Percentiles rank a stretch among this genome's conserved stretches.
phyloP scores from a whole-genome alignment of 202 grass and related monocot species.

The Setaria viridis region DNA sequence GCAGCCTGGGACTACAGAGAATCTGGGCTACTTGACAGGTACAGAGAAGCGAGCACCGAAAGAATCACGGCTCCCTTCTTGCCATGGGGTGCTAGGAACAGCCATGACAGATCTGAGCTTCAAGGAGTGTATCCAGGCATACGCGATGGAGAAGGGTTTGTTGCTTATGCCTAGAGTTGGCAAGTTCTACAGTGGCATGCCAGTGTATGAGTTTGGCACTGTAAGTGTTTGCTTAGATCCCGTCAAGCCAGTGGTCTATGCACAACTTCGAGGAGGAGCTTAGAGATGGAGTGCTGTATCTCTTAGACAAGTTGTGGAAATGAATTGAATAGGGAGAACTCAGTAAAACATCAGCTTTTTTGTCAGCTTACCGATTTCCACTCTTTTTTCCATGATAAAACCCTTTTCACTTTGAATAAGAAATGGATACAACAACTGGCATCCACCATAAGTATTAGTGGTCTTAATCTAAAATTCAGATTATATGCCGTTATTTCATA shows the following conservation, averaged over 20 bases:
- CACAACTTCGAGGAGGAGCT: conserved; percentile 57
- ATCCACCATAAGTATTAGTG: no score
- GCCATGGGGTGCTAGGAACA: conserved; percentile 38
- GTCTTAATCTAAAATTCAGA: no score
- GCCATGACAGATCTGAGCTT: conserved; percentile 68
- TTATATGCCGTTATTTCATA: no score
- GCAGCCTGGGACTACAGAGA: conserved; percentile 66
- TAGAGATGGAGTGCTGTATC: conserved; percentile 70
- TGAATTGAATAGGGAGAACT: conserved; percentile 48
- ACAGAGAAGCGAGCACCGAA: conserved; percentile 68
- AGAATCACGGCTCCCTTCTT: conserved; percentile 5
- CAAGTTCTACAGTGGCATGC: conserved; percentile 74
- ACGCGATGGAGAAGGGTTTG: conserved; percentile 73
- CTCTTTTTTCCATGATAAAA: no score
- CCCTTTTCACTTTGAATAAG: no score
- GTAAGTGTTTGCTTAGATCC: conserved; percentile 77
- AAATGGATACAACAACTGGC: no score
- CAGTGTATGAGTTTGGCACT: conserved; percentile 73
- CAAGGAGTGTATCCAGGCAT: conserved; percentile 79
- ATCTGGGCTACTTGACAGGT: conserved; percentile 63
- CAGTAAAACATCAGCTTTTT: no score
- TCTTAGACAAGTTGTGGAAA: conserved; percentile 71
- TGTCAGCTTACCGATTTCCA: no score
- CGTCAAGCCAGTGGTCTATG: conserved; percentile 62
- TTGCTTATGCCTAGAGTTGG: conserved; percentile 77